phyloP scores from a whole-genome alignment of 768 basidiomycete species.

The Royoungia palumana region DNA sequence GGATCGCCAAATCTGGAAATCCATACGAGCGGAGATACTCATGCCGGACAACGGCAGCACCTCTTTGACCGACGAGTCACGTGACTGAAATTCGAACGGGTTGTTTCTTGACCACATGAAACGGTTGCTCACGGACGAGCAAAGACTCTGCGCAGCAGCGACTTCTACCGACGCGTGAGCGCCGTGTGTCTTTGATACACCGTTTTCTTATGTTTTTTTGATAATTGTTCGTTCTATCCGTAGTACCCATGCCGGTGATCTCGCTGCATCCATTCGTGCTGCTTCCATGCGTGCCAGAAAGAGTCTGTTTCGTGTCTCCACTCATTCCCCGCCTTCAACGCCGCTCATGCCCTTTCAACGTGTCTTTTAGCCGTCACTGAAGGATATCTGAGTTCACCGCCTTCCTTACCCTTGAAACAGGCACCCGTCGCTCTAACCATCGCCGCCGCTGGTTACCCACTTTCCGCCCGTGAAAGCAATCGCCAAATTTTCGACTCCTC shows the following conservation, averaged over 20 bases:
- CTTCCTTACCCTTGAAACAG: constrained; percentile 31
- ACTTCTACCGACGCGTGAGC: constrained; percentile 25
- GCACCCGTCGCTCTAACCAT: constrained; percentile 19
- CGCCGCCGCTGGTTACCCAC: constrained; percentile 39
- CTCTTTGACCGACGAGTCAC: background rate
- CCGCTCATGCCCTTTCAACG: constrained; percentile 28
- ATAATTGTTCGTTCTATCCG: constrained; percentile 11
- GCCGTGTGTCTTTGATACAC: constrained; percentile 8
- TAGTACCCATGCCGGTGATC: constrained; percentile 45
- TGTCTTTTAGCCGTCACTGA: constrained; percentile 51
- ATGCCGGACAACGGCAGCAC: constrained; percentile 2
- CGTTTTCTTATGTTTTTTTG: background rate
- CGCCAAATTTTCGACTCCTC: constrained; percentile 43
- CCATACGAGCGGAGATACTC: constrained; percentile 3
- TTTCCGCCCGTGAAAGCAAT: constrained; percentile 54
- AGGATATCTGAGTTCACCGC: constrained; percentile 52
- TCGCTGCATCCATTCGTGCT: constrained; percentile 52
- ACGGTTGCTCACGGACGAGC: constrained; percentile 35
- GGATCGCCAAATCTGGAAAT: constrained; percentile 10
- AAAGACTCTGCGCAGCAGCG: constrained; percentile 23
- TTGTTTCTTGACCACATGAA: constrained; percentile 19
- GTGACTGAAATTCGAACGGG: background rate
- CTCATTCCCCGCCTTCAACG: constrained; percentile 21
- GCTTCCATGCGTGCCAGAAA: constrained; percentile 59
- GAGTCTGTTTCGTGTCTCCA: constrained; percentile 40